phyloP scores from a whole-genome alignment of 306 rosid genomes.

The Cucurbita maxima region DNA sequence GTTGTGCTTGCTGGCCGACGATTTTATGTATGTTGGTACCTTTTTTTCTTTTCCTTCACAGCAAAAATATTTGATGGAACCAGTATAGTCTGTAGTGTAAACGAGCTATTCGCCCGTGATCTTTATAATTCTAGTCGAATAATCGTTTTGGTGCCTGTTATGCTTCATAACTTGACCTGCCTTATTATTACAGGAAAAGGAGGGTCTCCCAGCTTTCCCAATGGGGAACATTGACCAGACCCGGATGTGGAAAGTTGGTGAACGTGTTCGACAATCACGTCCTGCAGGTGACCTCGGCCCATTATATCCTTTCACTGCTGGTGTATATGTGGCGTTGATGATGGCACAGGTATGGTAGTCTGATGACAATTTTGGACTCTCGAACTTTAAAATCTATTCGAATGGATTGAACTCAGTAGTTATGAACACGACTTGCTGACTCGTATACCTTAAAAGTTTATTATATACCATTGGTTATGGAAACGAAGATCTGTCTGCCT shows the following conservation, averaged over 20 bases:
- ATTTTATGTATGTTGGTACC: constrained; percentile 44
- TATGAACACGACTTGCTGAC: not conserved
- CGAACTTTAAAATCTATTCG: not conserved
- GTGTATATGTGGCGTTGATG: constrained; percentile 96
- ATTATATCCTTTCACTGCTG: constrained; percentile 84
- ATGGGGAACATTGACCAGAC: constrained; percentile 99
- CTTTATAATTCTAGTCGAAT: not conserved
- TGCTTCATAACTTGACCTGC: not conserved
- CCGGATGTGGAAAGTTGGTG: constrained; percentile 98
- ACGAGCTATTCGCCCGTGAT: not conserved
- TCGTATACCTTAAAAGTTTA: not conserved
- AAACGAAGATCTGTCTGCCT: not conserved
- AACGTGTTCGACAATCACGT: constrained; percentile 58
- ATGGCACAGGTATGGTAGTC: constrained; percentile 80
- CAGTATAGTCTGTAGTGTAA: not conserved
- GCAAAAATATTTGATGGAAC: not conserved
- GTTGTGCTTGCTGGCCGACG: constrained; percentile 98
- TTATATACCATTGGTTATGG: not conserved
- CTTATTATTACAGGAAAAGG: constrained; percentile 55
- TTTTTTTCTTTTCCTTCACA: not conserved
- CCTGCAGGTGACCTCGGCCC: constrained; percentile 93
- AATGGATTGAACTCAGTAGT: not conserved
- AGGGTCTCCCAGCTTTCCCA: constrained; percentile 93
- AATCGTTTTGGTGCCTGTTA: not conserved
- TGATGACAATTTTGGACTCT: not conserved